Evolutionary conservation across 306 rosid species (phyloP).

Genomic region (Prunus mume): DNA sequence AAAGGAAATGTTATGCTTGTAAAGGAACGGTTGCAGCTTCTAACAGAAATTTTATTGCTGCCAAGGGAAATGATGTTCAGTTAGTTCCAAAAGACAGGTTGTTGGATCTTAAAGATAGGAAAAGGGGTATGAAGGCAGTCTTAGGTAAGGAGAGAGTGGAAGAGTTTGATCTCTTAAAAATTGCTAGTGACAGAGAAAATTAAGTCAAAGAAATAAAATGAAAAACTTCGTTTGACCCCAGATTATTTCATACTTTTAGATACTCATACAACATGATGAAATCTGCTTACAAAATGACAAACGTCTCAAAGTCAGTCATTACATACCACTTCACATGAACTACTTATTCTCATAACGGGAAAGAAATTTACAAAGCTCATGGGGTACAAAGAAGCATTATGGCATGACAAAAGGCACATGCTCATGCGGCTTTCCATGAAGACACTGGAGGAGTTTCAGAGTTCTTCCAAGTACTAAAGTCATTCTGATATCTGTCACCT

Average conservation of each 20-base stretch:
- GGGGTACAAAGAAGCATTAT: not conserved
- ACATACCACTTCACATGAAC: not conserved
- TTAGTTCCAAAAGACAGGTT: too few relatives aligned
- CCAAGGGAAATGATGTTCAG: too few relatives aligned
- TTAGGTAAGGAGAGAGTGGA: too few relatives aligned
- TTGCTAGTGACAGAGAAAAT: too few relatives aligned
- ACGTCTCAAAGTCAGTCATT: too few relatives aligned
- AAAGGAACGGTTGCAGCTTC: too few relatives aligned
- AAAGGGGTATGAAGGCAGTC: too few relatives aligned
- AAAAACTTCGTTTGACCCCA: not conserved
- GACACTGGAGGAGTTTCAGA: conserved; percentile 58
- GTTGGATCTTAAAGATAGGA: too few relatives aligned
- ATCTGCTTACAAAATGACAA: not conserved
- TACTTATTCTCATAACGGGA: not conserved
- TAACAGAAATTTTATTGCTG: too few relatives aligned
- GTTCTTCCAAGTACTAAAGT: conserved; percentile 31
- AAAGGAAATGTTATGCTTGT: too few relatives aligned
- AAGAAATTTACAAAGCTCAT: not conserved
- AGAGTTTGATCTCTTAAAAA: too few relatives aligned
- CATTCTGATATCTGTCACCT: conserved; percentile 36
- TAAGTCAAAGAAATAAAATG: too few relatives aligned
- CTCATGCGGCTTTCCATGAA: conserved; percentile 37
- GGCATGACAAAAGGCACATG: not conserved
- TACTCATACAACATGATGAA: not conserved
- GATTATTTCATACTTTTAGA: not conserved